These are phyloP conservation scores for Lophium mytilinum DNA, from an alignment of 495 filamentous ascomycete genomes.

Conservation along the genomic window DNA sequence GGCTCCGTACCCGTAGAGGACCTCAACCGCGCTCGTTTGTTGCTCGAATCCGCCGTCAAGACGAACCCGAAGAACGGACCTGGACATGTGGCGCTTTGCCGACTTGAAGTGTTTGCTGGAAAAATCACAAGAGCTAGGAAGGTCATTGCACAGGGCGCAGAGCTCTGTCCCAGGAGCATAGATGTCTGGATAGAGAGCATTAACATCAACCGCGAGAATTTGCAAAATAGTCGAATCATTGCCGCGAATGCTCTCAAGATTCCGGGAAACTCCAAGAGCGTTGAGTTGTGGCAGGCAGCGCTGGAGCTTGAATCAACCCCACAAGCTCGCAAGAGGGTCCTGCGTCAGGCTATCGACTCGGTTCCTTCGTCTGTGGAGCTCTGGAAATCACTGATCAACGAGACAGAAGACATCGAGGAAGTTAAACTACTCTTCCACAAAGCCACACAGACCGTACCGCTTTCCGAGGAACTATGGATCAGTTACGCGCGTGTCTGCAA, in stretches of 20 bases:
- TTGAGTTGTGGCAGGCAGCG: slow-evolving; percentile 84
- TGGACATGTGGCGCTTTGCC: slow-evolving; percentile 94
- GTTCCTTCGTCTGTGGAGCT: slow-evolving; percentile 85
- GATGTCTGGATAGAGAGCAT: slow-evolving; percentile 96
- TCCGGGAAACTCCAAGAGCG: slow-evolving; percentile 64
- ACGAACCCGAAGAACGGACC: slow-evolving; percentile 92
- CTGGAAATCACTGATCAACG: slow-evolving; percentile 96
- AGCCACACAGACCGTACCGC: slow-evolving; percentile 86
- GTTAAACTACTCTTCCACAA: slow-evolving; percentile 81
- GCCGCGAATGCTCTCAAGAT: slow-evolving; percentile 89
- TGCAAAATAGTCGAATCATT: slow-evolving; percentile 88
- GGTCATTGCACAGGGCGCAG: slow-evolving; percentile 75
- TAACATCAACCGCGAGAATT: slow-evolving; percentile 63
- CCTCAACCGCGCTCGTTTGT: slow-evolving; percentile 86
- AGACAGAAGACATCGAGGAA: slow-evolving; percentile 82
- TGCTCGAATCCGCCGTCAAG: slow-evolving; percentile 89
- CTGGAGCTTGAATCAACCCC: slow-evolving; percentile 83
- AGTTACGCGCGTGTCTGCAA: slow-evolving; percentile 83
- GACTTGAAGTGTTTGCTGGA: slow-evolving; percentile 85
- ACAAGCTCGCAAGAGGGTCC: slow-evolving; percentile 78
- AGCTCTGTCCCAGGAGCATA: slow-evolving; percentile 86
- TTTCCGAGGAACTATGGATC: slow-evolving; percentile 91
- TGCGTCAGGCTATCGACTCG: slow-evolving; percentile 79
- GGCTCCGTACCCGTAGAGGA: slow-evolving; percentile 82
- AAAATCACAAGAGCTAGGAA: slow-evolving; percentile 80